Percentiles rank a stretch among this genome's conserved stretches.
These are phyloP conservation scores for Ganoderma multipileum DNA, from an alignment of 1,284 basidiomycete species.

Conservation along the genomic window DNA sequence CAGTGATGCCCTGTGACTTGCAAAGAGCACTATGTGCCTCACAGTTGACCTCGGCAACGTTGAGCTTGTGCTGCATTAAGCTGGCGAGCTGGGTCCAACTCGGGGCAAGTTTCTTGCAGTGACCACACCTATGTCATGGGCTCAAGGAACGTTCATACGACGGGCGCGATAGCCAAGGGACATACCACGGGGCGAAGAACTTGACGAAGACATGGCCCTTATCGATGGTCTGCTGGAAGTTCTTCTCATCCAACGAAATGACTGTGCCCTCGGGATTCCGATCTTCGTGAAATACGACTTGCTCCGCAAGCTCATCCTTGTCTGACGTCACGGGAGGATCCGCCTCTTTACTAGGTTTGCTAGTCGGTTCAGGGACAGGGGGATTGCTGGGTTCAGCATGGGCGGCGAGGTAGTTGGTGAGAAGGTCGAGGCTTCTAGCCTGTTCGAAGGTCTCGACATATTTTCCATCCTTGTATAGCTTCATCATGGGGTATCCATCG, in stretches of 20 bases:
- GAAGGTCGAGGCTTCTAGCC: slow-evolving; percentile 54
- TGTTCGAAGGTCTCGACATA: slow-evolving; percentile 65
- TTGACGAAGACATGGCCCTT: slow-evolving; percentile 84
- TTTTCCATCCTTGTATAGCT: slow-evolving; percentile 76
- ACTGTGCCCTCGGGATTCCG: slow-evolving; percentile 74
- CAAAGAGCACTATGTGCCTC: slow-evolving; percentile 77
- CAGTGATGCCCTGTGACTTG: slow-evolving; percentile 65
- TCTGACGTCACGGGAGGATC: neutral
- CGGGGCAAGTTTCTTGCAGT: slow-evolving; percentile 91
- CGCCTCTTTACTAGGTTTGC: slow-evolving; percentile 9
- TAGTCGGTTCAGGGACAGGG: slow-evolving; percentile 23
- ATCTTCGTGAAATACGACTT: slow-evolving; percentile 27
- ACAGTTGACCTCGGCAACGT: slow-evolving; percentile 87
- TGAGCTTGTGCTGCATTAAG: slow-evolving; percentile 71
- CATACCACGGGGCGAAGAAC: slow-evolving; percentile 89
- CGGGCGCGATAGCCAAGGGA: neutral
- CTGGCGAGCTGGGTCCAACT: slow-evolving; percentile 78
- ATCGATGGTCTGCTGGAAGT: slow-evolving; percentile 57
- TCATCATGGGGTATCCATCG: slow-evolving; percentile 81
- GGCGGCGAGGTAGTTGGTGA: slow-evolving; percentile 57
- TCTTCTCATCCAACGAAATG: slow-evolving; percentile 55
- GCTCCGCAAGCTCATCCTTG: slow-evolving; percentile 14
- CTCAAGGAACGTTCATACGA: neutral
- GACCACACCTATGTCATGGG: slow-evolving; percentile 67
- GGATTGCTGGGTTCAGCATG: slow-evolving; percentile 43